These are phyloP conservation scores for Bretschneidera sinensis DNA, from an alignment of 345 rosid species.

Conservation along the genomic window DNA sequence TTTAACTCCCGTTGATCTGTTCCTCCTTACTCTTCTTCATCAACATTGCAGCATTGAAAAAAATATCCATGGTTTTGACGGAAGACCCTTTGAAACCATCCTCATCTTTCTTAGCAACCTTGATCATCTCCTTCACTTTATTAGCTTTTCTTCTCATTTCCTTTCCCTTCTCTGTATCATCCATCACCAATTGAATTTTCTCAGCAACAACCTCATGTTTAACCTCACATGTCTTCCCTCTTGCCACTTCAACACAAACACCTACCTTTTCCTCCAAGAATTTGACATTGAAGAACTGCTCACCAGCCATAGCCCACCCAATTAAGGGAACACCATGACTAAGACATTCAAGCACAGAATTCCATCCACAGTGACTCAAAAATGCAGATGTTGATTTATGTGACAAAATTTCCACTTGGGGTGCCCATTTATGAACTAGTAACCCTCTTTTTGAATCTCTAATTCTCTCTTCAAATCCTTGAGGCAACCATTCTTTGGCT, in stretches of 20 bases:
- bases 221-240: conserved; percentile 55
- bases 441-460: conserved; percentile 38
- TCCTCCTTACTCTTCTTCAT: not conserved
- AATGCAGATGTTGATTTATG: conserved; percentile 54
- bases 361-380: conserved; percentile 84
- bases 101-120: conserved; percentile 28
- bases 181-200: conserved; percentile 53
- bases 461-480: conserved; percentile 45
- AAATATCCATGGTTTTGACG: conserved; percentile 32
- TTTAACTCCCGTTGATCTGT: not conserved
- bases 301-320: conserved; percentile 79
- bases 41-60: conserved; percentile 25
- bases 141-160: conserved; percentile 41
- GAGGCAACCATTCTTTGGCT: conserved; percentile 44
- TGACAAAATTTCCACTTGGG: conserved; percentile 56
- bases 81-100: conserved; percentile 32
- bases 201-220: conserved; percentile 30
- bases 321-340: conserved; percentile 60
- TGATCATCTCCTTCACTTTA: conserved; percentile 29
- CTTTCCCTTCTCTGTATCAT: conserved; percentile 36
- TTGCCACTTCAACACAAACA: conserved; percentile 56
- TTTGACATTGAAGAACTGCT: conserved; percentile 67
- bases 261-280: conserved; percentile 50
- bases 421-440: conserved; percentile 59
- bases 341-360: conserved; percentile 63